Evolutionary conservation across 768 basidiomycete genomes (phyloP), one percentile per base, ranked within the genome.

Genomic region (Termitomyces heimii): DNA sequence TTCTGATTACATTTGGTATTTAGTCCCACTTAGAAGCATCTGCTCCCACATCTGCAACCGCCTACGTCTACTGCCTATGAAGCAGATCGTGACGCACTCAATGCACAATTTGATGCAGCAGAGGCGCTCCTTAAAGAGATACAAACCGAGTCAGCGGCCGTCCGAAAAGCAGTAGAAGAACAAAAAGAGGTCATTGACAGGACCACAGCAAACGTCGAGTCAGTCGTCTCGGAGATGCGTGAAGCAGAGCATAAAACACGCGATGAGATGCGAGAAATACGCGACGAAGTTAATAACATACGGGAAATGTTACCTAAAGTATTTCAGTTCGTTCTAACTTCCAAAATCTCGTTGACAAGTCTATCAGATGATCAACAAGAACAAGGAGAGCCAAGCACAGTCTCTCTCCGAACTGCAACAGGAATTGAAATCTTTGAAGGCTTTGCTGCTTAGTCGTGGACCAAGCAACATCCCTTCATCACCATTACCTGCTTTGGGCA

Each of bases 281-380:
- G 92, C 54, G 91, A 93, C 12, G 97, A 98, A 68, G 81, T 98
- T 52, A 90, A 88, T 64, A 89, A 85, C 60, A 84, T 98, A 47
- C 84, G 89, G 20, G 94, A 96, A 61, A 87, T 95, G 85, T 71
- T 99, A 18, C 97, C 97, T 5, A 94, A 91, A 83, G 97, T 95
- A 47, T 22, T 10, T 28, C n/a, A n/a, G 55, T 59, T 20, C 35
- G 20, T 37, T 58, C 47, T 13, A n/a, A 54, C 39, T 7, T 47
- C 12, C 29, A 58, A 31, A 58, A 34, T n/a, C 29, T 28, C 42
- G 58, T 26, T 52, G 32, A 57, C 47, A 14, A 39, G 53, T 61
- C n/a, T 37, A 22, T 7, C 28, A 98, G 95, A 92, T 98, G 90
- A 88, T 97, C 53, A 92, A 97, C 55, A 94, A 92, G 74, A 92